A percentile compares a stretch with the other conserved stretches of the same genome.
Conservation (phyloP, 2,329 filamentous ascomycete species). For the Cryphonectria radicalis region DNA sequence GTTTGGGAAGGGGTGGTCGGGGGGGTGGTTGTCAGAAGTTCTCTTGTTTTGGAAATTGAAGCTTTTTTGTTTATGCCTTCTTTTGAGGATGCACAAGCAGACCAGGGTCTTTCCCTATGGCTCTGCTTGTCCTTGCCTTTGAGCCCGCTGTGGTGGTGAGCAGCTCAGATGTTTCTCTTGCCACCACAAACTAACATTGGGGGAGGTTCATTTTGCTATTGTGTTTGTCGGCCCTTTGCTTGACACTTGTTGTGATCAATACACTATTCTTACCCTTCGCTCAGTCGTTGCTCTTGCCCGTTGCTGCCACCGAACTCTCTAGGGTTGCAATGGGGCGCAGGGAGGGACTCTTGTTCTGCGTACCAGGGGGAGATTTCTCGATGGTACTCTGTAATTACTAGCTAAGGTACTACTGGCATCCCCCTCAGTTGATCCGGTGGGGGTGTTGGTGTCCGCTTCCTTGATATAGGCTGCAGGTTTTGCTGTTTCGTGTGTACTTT, state of each 20-base stretch:
- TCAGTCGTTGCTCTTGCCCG: background rate
- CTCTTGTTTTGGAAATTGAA: constrained; percentile 25
- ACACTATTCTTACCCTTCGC: background rate
- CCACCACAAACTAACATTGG: constrained; percentile 28
- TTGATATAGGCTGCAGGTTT: no score
- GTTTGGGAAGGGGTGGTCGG: background rate
- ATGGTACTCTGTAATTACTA: no score
- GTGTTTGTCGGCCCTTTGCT: constrained; percentile 22
- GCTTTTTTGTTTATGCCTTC: constrained; percentile 17
- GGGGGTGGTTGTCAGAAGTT: constrained; percentile 23
- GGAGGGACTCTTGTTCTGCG: background rate
- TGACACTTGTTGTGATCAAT: constrained; percentile 22
- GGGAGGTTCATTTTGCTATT: constrained; percentile 31
- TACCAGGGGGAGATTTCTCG: background rate
- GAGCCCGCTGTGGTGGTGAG: background rate
- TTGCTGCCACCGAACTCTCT: background rate
- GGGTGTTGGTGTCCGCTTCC: background rate
- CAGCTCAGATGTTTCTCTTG: constrained; percentile 1
- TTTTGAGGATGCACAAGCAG: background rate
- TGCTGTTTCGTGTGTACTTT: no score
- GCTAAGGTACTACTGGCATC: no score
- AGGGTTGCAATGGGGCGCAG: background rate
- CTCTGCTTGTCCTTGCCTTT: background rate
- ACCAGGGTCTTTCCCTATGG: background rate
- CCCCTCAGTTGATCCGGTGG: background rate